Evolutionary conservation across 257 asterid species (phyloP), one percentile per base, ranked within the genome.

Genomic region (Anisodus acutangulus): DNA sequence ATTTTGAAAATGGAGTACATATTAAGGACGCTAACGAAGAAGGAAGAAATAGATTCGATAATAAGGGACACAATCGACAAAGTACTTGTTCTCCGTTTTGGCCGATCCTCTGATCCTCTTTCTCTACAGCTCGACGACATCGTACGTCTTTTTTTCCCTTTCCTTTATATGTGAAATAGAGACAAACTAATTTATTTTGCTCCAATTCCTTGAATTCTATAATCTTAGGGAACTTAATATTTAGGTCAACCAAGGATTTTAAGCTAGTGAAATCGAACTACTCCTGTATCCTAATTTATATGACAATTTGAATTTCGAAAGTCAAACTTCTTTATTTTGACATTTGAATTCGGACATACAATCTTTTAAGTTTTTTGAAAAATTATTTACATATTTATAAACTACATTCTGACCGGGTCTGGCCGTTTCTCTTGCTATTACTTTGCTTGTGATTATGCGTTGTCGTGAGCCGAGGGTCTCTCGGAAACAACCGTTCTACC

Each of bases 1-100:
- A 39, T 8, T 69, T 8, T 16, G 78, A 39, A 39, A 49, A 94
- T 96, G 99, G 93, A 93, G 39, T 92, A 89, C 76, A 80, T 96
- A 85, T 89, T 96, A 37, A 91, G 89, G 71, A 91, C 95, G 6
- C 86, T 96, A 16, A 88, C 85, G 82, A 90, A 78, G 90, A 96
- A 96, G 92, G 89, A 82, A 76, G 93, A 92, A 80, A 89, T 96
- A 49, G 98, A 96, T 81, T 85, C 92, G 55, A 87, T 89, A 47
- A 96, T 96, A 88, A 90, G 92, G 88, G 95, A 94, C 89, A 96
- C 99, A 84, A 67, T 96, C 19, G 99, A 94, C 83, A 92, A 96
- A 89, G 94, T 96, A 39, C 97, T 96, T 59, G 95, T 96, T 88
- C 98, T 96, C 88, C 97, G 99, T n/a, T 93, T 96, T 55, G 99